Evolutionary conservation across 306 rosid species (phyloP).

Genomic region (Cucurbita moschata): DNA sequence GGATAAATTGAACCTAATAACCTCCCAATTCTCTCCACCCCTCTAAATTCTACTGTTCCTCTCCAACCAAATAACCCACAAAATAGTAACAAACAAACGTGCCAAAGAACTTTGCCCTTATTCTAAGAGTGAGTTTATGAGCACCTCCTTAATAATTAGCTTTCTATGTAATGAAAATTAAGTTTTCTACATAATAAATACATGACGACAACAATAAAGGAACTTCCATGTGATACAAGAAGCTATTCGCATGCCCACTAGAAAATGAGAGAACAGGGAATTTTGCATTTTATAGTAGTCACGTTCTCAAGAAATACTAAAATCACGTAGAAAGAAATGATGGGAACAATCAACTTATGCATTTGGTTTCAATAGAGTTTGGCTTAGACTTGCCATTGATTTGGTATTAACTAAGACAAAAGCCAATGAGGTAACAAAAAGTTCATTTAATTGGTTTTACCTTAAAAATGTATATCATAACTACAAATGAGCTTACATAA

Average conservation of each 20-base stretch:
- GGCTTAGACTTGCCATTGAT: not conserved
- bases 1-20: not conserved
- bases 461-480: not conserved
- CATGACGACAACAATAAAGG: not conserved
- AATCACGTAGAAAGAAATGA: not conserved
- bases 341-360: not conserved
- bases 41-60: not conserved
- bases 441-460: not conserved
- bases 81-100: not conserved
- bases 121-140: not conserved
- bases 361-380: not conserved
- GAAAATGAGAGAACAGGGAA: not conserved
- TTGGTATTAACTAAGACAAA: not conserved
- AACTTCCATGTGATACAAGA: not conserved
- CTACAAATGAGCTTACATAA: not conserved
- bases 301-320: not conserved
- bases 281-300: not conserved
- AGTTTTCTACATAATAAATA: not conserved
- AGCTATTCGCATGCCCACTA: not conserved
- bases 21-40: not conserved
- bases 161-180: not conserved
- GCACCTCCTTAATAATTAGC: not conserved
- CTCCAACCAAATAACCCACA: not conserved
- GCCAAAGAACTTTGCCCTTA: not conserved
- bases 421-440: not conserved